Percentiles rank a stretch among this genome's conserved stretches.
phyloP scores from a whole-genome alignment of 1,284 basidiomycete genomes.

The Sporisorium scitamineum region DNA sequence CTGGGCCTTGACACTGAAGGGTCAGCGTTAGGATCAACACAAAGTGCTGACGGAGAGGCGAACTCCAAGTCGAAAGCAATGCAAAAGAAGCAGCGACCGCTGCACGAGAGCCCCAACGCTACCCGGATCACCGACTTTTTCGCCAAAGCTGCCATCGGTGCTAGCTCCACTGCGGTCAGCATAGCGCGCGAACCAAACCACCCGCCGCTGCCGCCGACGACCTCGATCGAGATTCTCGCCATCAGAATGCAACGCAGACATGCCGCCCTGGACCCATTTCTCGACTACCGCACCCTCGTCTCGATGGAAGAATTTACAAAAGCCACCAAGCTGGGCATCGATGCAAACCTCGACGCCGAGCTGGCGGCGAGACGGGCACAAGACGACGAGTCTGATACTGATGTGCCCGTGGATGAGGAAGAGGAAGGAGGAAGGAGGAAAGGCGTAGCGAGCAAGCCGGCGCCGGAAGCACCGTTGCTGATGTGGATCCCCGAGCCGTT shows the following conservation, averaged over 20 bases:
- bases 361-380: constrained; percentile 3
- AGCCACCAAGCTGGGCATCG: constrained; percentile 16
- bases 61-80: not conserved
- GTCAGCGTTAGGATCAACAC: not conserved
- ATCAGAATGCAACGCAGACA: constrained; percentile 35
- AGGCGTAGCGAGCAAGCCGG: not conserved
- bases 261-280: constrained; percentile 31
- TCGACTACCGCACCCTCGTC: constrained; percentile 33
- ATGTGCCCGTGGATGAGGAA: not conserved
- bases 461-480: constrained; percentile 19
- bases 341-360: constrained; percentile 18
- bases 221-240: constrained; percentile 21
- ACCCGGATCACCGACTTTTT: constrained; percentile 49
- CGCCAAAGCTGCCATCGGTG: constrained; percentile 11
- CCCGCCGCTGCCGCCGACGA: not conserved
- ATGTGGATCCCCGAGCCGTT: constrained; percentile 47
- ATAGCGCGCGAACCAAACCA: not conserved
- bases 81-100: constrained; percentile 16
- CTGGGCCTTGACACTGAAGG: constrained; percentile 7
- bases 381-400: constrained; percentile 7
- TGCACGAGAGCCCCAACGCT: constrained; percentile 33
- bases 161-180: not conserved
- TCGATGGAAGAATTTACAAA: constrained; percentile 11
- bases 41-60: not conserved
- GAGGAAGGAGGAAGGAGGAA: not conserved